These are phyloP conservation scores for Fraxinus excelsior DNA, from an alignment of 257 asterid genomes.

Conservation along the genomic window DNA sequence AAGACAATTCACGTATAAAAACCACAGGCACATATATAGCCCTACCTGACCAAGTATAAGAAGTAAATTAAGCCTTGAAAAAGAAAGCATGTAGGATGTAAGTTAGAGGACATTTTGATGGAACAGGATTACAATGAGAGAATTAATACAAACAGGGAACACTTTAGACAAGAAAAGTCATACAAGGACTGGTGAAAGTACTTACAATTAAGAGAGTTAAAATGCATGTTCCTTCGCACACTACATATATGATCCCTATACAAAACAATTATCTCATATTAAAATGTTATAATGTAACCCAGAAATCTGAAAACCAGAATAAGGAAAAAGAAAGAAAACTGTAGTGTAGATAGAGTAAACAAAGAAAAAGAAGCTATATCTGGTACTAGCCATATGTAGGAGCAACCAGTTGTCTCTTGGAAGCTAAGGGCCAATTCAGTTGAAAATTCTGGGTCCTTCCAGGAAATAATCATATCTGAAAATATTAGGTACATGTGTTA, in stretches of 20 bases:
- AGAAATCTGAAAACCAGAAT: constrained; percentile 12
- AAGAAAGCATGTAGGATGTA: not conserved
- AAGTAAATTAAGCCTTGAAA: not conserved
- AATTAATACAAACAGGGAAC: constrained; percentile 17
- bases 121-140: not conserved
- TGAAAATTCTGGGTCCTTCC: constrained; percentile 92
- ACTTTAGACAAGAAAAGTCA: not conserved
- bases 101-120: not conserved
- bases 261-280: constrained; percentile 16
- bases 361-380: constrained; percentile 9
- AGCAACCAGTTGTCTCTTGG: constrained; percentile 93
- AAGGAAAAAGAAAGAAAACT: constrained; percentile 7
- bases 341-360: not conserved
- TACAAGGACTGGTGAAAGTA: constrained; percentile 13
- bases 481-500: constrained; percentile 21
- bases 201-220: constrained; percentile 75
- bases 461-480: constrained; percentile 88
- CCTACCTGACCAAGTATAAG: not conserved
- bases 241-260: constrained; percentile 89
- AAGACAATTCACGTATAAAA: too few species aligned
- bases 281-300: constrained; percentile 8
- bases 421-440: constrained; percentile 98
- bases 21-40: too few species aligned
- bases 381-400: constrained; percentile 85
- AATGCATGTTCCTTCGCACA: constrained; percentile 82